Conservation (phyloP, 441 rosid genomes). For the Euphorbia celastroides region DNA sequence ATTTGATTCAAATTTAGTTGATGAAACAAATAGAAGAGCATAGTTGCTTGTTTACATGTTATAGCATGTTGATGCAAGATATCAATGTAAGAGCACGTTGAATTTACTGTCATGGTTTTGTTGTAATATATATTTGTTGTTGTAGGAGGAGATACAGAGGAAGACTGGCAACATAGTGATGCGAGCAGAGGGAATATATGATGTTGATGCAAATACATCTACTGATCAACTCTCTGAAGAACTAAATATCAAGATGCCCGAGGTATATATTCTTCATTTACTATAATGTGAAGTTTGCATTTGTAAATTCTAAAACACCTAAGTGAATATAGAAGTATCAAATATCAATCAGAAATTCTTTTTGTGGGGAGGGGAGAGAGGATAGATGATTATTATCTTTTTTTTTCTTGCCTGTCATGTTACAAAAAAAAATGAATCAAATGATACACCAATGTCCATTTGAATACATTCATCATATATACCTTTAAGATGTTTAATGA, state of each 20-base stretch:
- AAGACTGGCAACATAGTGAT: slow-evolving; percentile 96
- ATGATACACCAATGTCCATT: neutral
- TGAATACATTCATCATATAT: neutral
- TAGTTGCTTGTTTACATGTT: slow-evolving; percentile 8
- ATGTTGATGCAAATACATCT: slow-evolving; percentile 96
- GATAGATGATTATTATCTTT: neutral
- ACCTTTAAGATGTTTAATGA: neutral
- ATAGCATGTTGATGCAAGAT: neutral
- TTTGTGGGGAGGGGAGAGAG: neutral
- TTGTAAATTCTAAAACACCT: neutral
- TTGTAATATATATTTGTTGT: neutral
- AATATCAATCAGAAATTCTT: too few species aligned
- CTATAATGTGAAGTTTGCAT: neutral
- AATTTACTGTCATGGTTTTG: neutral
- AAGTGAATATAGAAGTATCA: neutral
- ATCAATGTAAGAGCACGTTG: neutral
- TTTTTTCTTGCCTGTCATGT: too few species aligned
- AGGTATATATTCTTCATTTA: slow-evolving; percentile 38
- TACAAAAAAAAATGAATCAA: too few species aligned
- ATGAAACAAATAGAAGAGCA: neutral
- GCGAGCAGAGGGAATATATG: slow-evolving; percentile 93
- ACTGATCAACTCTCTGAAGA: slow-evolving; percentile 97
- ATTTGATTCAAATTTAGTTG: slow-evolving; percentile 4
- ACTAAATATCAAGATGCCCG: slow-evolving; percentile 89
- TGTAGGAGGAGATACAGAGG: slow-evolving; percentile 97